A percentile compares a stretch with the other conserved stretches of the same genome.
Conservation (phyloP, 805 yeast species). For the Sugiyamaella chiloensis region DNA sequence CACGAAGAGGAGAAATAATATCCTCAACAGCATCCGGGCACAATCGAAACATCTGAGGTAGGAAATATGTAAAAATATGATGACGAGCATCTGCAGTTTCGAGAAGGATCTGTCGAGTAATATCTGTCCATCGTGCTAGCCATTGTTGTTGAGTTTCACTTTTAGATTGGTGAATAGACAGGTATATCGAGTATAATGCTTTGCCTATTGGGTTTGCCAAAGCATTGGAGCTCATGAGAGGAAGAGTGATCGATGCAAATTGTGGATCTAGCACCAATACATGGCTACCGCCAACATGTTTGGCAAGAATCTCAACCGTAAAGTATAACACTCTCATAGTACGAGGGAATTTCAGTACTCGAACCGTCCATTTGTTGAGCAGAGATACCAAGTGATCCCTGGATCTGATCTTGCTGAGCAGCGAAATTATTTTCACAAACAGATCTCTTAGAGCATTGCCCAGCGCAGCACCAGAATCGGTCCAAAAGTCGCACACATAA, state of each 20-base stretch:
- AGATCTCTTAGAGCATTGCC: conserved; percentile 66
- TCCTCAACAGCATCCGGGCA: conserved; percentile 43
- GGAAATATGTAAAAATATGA: conserved; percentile 54
- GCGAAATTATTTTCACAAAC: conserved; percentile 49
- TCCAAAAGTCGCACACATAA: conserved; percentile 66
- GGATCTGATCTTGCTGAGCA: conserved; percentile 34
- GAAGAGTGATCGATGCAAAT: conserved; percentile 48
- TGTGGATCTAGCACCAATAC: conserved; percentile 45
- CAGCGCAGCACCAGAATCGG: conserved; percentile 65
- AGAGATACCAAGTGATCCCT: conserved; percentile 18
- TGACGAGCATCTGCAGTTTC: conserved; percentile 34
- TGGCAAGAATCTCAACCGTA: conserved; percentile 54
- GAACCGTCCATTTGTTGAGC: conserved; percentile 43
- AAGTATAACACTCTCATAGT: conserved; percentile 60
- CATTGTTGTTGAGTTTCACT: conserved; percentile 35
- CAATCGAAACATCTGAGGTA: conserved; percentile 60
- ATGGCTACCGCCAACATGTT: conserved; percentile 42
- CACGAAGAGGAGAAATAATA: conserved; percentile 37
- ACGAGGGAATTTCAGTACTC: conserved; percentile 43
- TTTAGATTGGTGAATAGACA: conserved; percentile 2
- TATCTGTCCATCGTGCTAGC: conserved; percentile 50
- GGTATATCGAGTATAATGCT: conserved; percentile 24
- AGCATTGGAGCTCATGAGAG: conserved; percentile 52
- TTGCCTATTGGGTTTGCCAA: conserved; percentile 53
- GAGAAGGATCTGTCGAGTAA: conserved; percentile 38